phyloP scores from a whole-genome alignment of 768 basidiomycete species.

The Boletus vinaceobasis region DNA sequence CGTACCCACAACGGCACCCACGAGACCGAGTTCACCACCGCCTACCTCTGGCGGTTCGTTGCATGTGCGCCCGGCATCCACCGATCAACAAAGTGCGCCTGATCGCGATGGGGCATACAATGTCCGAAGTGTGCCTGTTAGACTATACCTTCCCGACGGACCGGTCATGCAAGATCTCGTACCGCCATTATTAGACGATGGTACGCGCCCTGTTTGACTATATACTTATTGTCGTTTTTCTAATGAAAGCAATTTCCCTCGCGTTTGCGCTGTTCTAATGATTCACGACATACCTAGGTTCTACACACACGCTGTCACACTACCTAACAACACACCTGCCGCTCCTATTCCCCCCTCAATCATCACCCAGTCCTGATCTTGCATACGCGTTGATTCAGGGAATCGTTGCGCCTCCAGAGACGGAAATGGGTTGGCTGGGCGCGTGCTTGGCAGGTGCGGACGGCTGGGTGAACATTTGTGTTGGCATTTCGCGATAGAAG shows the following conservation, averaged over 20 bases:
- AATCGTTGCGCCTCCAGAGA: constrained; percentile 73
- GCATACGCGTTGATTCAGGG: constrained; percentile 86
- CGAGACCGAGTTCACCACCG: constrained; percentile 55
- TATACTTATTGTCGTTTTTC: background rate
- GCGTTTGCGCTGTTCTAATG: background rate
- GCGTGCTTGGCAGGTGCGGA: constrained; percentile 90
- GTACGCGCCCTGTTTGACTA: constrained; percentile 39
- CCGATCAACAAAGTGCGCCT: constrained; percentile 48
- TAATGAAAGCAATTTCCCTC: background rate
- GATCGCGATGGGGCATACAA: constrained; percentile 85
- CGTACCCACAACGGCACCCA: constrained; percentile 71
- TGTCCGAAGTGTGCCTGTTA: constrained; percentile 83
- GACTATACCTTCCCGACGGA: constrained; percentile 86
- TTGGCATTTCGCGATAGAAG: constrained; percentile 49
- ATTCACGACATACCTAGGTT: constrained; percentile 44
- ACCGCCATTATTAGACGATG: constrained; percentile 73
- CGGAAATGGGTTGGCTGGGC: constrained; percentile 94
- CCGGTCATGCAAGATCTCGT: constrained; percentile 90
- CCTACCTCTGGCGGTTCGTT: constrained; percentile 53
- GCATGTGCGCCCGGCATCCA: constrained; percentile 62
- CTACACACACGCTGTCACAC: constrained; percentile 63
- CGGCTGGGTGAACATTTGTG: constrained; percentile 90
- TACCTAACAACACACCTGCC: constrained; percentile 74
- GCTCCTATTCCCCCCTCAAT: constrained; percentile 64
- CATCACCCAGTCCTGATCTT: constrained; percentile 44